Evolutionary conservation across 2,329 filamentous ascomycete species (phyloP).

Genomic region (Colletotrichum gloeosporioides): DNA sequence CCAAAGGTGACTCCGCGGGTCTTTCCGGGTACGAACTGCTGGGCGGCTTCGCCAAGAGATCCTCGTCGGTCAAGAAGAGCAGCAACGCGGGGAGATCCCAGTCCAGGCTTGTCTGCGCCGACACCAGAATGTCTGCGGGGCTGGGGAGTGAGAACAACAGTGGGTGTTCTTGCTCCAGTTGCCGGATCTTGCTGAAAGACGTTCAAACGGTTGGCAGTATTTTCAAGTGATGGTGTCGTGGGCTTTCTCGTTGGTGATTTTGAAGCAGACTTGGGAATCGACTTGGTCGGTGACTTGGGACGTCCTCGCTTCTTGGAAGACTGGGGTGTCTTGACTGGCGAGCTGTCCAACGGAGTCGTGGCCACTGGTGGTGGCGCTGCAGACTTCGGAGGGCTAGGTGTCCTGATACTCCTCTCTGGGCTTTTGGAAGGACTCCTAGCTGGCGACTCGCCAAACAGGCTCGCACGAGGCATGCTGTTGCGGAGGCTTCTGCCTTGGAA

Average conservation of each 20-base stretch:
- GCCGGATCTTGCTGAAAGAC: slow-evolving; percentile 60
- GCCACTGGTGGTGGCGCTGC: slow-evolving; percentile 1
- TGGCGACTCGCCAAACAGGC: slow-evolving; percentile 39
- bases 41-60: slow-evolving; percentile 73
- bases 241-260: slow-evolving; percentile 26
- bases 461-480: slow-evolving; percentile 52
- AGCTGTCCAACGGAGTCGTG: slow-evolving; percentile 18
- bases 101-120: slow-evolving; percentile 71
- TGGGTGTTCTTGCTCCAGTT: slow-evolving; percentile 66
- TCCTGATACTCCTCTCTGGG: neutral
- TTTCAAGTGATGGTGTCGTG: slow-evolving; percentile 37
- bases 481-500: slow-evolving; percentile 55
- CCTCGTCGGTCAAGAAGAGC: slow-evolving; percentile 73
- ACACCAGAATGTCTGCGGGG: slow-evolving; percentile 68
- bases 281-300: neutral
- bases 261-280: neutral
- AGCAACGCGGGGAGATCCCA: slow-evolving; percentile 77
- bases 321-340: slow-evolving; percentile 28
- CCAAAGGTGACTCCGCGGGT: slow-evolving; percentile 64
- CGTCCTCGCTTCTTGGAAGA: slow-evolving; percentile 18
- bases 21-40: slow-evolving; percentile 64
- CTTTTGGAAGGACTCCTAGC: neutral
- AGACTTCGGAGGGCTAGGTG: slow-evolving; percentile 22
- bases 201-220: slow-evolving; percentile 5
- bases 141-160: slow-evolving; percentile 67